Percentiles rank a stretch among this genome's conserved stretches.
Conservation (phyloP, 2,329 filamentous ascomycete species). For the Zopfia rhizophila region DNA sequence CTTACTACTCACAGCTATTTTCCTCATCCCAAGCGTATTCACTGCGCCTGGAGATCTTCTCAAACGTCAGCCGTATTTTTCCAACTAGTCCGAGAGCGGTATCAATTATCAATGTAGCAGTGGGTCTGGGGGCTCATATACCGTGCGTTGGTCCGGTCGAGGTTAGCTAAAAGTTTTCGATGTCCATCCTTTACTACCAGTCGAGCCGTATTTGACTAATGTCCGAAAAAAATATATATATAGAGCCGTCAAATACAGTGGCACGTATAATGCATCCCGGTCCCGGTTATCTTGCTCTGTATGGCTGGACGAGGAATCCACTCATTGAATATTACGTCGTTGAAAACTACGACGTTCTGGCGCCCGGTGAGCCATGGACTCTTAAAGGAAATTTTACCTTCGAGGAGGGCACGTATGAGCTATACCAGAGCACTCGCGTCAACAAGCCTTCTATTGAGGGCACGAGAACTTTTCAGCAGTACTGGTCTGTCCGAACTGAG, state of each 20-base stretch:
- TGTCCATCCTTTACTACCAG: too few species aligned
- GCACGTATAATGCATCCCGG: constrained; percentile 47
- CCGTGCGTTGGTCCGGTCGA: too few species aligned
- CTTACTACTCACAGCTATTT: too few species aligned
- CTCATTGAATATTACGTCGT: constrained; percentile 58
- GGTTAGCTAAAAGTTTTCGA: too few species aligned
- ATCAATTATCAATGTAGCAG: too few species aligned
- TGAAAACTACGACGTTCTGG: constrained; percentile 61
- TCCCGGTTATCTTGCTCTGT: constrained; percentile 64
- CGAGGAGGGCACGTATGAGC: constrained; percentile 12
- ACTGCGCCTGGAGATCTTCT: too few species aligned
- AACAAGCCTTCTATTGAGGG: constrained; percentile 57
- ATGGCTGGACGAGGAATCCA: constrained; percentile 62
- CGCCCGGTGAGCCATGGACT: constrained; percentile 55
- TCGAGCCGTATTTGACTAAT: too few species aligned
- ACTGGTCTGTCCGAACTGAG: constrained; percentile 42
- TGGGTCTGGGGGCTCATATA: too few species aligned
- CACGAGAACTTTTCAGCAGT: constrained; percentile 59
- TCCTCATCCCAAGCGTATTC: too few species aligned
- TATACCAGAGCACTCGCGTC: constrained; percentile 8
- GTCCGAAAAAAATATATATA: too few species aligned
- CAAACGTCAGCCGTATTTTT: too few species aligned
- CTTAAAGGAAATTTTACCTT: constrained; percentile 16
- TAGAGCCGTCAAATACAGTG: constrained; percentile 48
- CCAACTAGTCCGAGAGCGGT: too few species aligned